Conservation (phyloP, 192 early-diverging fungal species). For the Linderina pennispora region DNA sequence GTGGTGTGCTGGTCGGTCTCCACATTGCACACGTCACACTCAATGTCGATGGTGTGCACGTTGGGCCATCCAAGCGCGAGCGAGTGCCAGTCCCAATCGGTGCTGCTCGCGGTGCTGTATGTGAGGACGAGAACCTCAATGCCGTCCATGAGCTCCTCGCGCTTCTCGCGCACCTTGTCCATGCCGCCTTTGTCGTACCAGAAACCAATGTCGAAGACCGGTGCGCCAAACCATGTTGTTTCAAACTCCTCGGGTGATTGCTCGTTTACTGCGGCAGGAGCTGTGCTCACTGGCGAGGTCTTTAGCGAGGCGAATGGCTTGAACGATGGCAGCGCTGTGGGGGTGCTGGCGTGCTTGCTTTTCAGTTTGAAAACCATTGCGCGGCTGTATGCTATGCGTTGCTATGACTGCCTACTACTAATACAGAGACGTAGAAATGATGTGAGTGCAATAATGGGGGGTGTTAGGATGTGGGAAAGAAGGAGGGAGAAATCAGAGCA, state of each 20-base stretch:
- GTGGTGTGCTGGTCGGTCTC: slow-evolving; percentile 19
- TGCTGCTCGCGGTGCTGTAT: slow-evolving; percentile 2
- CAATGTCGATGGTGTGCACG: slow-evolving; percentile 23
- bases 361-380: too few relatives aligned
- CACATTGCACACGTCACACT: slow-evolving; percentile 19
- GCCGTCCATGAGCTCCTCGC: slow-evolving; percentile 7
- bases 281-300: too few relatives aligned
- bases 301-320: too few relatives aligned
- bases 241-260: slow-evolving; percentile 3
- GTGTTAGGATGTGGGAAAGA: too few relatives aligned
- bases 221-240: slow-evolving; percentile 24
- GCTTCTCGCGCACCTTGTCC: slow-evolving; percentile 28
- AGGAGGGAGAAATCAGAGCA: too few relatives aligned
- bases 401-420: too few relatives aligned
- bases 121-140: slow-evolving; percentile 23
- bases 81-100: slow-evolving; percentile 22
- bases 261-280: too few relatives aligned
- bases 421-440: too few relatives aligned
- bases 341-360: neutral
- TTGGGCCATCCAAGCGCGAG: slow-evolving; percentile 36
- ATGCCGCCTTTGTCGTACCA: slow-evolving; percentile 36
- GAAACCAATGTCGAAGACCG: slow-evolving; percentile 32
- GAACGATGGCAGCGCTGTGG: too few relatives aligned
- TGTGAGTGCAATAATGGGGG: too few relatives aligned
- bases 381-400: too few relatives aligned